phyloP scores from a whole-genome alignment of 108 stramenopile genomes.

The Pseudonitzschia multistriata region DNA sequence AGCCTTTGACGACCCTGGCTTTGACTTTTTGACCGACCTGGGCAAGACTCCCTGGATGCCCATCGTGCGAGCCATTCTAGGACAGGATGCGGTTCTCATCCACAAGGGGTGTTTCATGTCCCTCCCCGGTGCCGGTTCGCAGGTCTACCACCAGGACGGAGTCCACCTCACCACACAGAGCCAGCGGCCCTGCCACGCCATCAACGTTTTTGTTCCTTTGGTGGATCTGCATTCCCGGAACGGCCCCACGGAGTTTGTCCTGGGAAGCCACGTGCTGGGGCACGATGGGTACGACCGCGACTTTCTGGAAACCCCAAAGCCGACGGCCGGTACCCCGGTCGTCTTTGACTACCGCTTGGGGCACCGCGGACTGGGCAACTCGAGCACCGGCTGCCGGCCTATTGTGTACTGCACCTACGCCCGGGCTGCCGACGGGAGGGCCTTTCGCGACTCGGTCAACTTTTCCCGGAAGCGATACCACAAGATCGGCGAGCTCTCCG shows the following conservation, averaged over 20 bases:
- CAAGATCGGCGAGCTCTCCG: conserved; percentile 75
- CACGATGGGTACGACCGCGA: conserved; percentile 68
- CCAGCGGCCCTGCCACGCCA: conserved; percentile 80
- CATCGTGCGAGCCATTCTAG: conserved; percentile 71
- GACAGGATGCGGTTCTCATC: conserved; percentile 71
- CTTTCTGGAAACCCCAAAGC: conserved; percentile 66
- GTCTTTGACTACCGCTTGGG: conserved; percentile 89
- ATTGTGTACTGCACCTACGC: conserved; percentile 88
- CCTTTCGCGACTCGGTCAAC: conserved; percentile 81
- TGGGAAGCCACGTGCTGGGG: conserved; percentile 81
- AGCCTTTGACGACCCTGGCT: conserved; percentile 58
- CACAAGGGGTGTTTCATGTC: conserved; percentile 85
- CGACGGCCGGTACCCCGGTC: conserved; percentile 68
- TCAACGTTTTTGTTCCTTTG: conserved; percentile 89
- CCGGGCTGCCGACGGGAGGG: conserved; percentile 55
- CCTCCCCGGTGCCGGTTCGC: conserved; percentile 67
- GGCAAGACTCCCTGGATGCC: conserved; percentile 85
- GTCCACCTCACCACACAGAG: conserved; percentile 74
- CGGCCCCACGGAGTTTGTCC: conserved; percentile 86
- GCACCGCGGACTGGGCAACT: conserved; percentile 78
- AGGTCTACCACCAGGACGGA: conserved; percentile 89
- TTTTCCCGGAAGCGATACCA: conserved; percentile 76
- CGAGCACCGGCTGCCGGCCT: conserved; percentile 58
- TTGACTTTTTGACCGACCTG: conserved; percentile 64
- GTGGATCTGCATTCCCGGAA: conserved; percentile 67